A percentile compares a stretch with the other conserved stretches of the same genome.
Evolutionary conservation across 73 alveolate species (phyloP).

Genomic region (Durusdinium trenchii): DNA sequence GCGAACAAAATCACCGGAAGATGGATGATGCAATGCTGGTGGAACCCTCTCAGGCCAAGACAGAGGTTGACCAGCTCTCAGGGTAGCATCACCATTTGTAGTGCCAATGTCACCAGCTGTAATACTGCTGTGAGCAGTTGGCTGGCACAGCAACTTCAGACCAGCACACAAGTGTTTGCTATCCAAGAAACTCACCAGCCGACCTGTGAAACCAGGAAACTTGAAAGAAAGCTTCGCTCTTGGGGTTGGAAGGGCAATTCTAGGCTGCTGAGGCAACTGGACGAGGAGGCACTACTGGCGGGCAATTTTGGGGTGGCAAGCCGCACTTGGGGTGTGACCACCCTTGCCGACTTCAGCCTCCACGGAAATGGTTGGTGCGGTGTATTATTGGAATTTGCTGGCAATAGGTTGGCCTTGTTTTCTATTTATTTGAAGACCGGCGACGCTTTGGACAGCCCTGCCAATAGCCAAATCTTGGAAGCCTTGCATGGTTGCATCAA

Average conservation of each 20-base stretch:
- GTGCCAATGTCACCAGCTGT: constrained; percentile 13
- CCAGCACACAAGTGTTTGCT: neutral
- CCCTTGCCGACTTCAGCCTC: neutral
- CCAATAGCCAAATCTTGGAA: neutral
- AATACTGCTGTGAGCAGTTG: constrained; percentile 18
- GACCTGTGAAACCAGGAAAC: neutral
- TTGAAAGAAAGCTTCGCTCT: neutral
- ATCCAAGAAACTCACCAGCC: neutral
- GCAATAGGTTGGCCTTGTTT: neutral
- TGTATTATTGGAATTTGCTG: neutral
- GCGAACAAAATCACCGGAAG: neutral
- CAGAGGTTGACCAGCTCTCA: neutral
- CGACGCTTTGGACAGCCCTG: neutral
- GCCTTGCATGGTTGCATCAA: neutral
- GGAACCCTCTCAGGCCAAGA: neutral
- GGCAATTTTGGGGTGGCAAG: neutral
- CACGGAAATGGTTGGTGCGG: neutral
- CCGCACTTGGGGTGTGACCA: neutral
- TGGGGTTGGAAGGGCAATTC: neutral
- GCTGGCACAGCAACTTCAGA: neutral
- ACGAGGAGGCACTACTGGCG: neutral
- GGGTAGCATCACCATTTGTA: neutral
- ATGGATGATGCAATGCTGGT: neutral
- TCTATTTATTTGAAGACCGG: neutral
- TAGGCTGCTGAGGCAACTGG: neutral